Evolutionary conservation across 1,284 basidiomycete genomes (phyloP), one percentile per base, ranked within the genome.

Genomic region (Caloboletus inedulis): DNA sequence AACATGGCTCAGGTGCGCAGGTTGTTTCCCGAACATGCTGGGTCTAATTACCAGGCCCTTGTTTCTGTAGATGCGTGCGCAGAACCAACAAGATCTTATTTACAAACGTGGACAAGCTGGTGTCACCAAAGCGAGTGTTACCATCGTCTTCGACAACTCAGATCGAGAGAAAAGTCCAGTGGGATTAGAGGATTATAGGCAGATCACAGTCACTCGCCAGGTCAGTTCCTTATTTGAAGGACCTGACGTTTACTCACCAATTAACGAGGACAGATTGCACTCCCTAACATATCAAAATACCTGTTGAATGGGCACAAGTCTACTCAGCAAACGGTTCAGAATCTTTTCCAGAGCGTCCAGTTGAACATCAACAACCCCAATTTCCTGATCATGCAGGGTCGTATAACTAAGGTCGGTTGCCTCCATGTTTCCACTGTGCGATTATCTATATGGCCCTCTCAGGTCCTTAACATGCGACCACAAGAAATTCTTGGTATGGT

Each of bases 281-380:
- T 99, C 47, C 95, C 95, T 0, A 97, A 95, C 57, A 80, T 91
- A 49, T 91, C 92, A n/a, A 99, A 99, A 65, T 99, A 98, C 72
- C 84, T 99, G 12, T 76, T 99, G 52, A 99, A 98, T 65, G 97
- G 97, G 0, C 97, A 98, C 77, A 97, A 96, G 67, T 82, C 94
- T 3, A 87, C 88, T 7, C 93, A 98, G 59, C 85, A 93, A 57
- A 80, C 79, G 0, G 85, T 99, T 2, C 96, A 98, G 64, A 92
- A 88, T 45, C 79, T 99, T 36, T 99, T 99, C 67, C 97, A 99
- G 70, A 90, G 91, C 35, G 94, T 99, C 0, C 95, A 98, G 72
- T 84, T 99, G 62, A 99, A 99, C 72, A 99, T 99, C 80, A 99
- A 99, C 75, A 99, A 98, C 71, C 97, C 97, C 43, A 99, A 99